These are phyloP conservation scores for Paramecium pentaurelia DNA, from an alignment of 73 alveolate species.

Conservation along the genomic window DNA sequence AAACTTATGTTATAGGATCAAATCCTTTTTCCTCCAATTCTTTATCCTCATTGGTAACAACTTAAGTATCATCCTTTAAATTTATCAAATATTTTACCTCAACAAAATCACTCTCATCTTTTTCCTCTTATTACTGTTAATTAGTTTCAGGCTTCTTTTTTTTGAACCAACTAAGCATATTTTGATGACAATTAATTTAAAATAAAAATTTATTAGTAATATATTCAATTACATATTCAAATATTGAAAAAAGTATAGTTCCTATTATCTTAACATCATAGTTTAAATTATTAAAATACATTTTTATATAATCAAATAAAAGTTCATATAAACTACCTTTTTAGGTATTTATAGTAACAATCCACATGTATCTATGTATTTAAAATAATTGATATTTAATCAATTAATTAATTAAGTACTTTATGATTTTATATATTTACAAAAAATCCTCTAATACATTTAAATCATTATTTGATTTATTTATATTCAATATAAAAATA, in stretches of 20 bases:
- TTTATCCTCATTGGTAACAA: slow-evolving; percentile 46
- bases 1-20: slow-evolving; percentile 40
- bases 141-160: slow-evolving; percentile 40
- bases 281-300: not conserved
- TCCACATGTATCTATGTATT: not conserved
- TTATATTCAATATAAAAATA: too few species aligned
- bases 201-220: not conserved
- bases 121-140: not conserved
- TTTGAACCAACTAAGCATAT: slow-evolving; percentile 60
- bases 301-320: not conserved
- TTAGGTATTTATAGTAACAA: not conserved
- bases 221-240: not conserved
- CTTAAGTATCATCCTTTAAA: not conserved
- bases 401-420: not conserved
- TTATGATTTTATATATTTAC: too few species aligned
- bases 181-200: not conserved
- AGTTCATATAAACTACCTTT: not conserved
- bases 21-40: slow-evolving; percentile 59
- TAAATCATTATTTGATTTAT: too few species aligned
- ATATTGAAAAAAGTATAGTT: not conserved
- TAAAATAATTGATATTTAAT: not conserved
- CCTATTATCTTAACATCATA: not conserved
- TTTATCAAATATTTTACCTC: not conserved
- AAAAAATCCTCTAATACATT: not conserved
- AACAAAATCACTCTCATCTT: slow-evolving; percentile 22